Evolutionary conservation across 495 filamentous ascomycete genomes (phyloP), one percentile per base, ranked within the genome.

Genomic region (Polyplosphaeria fusca): DNA sequence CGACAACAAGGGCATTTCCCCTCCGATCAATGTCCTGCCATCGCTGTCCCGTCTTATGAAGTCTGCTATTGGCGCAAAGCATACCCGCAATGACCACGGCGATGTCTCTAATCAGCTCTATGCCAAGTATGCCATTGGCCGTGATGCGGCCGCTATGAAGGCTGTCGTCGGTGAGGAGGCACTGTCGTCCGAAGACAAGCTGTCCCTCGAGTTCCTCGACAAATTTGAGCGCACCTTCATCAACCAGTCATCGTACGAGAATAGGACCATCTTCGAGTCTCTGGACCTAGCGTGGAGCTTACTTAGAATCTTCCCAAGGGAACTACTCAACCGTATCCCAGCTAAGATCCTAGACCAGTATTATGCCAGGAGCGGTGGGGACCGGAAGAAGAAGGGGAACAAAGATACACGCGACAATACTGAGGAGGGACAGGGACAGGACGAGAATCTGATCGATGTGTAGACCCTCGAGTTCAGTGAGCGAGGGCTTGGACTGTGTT

Each of bases 21-120:
- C 94, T 11, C 94, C 94, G 11, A 99, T 99, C 76, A 99, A 99
- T 79, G 94, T 99, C 60, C 82, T 99, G 27, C 94, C 93, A 2
- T 99, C 93, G 19, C 85, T 99, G 20, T 97, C 94, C 13, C 94
- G 93, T 82, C 87, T 99, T 65, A 99, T 99, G 93, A 99, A 99
- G 72, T 97, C 94, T 63, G 94, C 93, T 67, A 99, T 99, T 63
- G 94, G 94, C 68, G 90, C 96, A 74, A 88, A 88, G 58, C 92
- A 86, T 76, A 97, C 93, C 2, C 86, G 93, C 59, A 88, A 88
- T 74, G 93, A 99, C 69, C 93, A 99, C 74, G 87, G 88, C 53
- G 93, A 99, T 73, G 93, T 99, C 32, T 97, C 94, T 54, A 97
- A 97, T 78, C 93, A 99, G 78, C 82, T 99, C 55, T 99, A 99